Conservation (phyloP, 116 monocot species). For the Phalaenopsis hybrid region DNA sequence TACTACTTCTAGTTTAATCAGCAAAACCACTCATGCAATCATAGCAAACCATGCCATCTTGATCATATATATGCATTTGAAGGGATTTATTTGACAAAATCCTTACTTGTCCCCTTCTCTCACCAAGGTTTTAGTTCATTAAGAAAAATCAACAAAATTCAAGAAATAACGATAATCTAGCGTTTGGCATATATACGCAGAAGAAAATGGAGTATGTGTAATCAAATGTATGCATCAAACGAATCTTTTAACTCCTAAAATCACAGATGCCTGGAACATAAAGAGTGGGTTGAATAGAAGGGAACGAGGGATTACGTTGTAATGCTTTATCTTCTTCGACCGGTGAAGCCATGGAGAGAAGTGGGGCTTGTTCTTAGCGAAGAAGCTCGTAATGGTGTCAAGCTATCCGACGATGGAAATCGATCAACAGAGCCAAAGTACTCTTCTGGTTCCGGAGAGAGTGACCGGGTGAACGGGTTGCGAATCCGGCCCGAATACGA, state of each 20-base stretch:
- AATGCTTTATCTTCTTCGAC: neutral
- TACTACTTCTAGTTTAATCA: neutral
- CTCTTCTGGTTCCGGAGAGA: neutral
- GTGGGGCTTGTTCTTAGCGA: neutral
- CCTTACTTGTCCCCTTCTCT: neutral
- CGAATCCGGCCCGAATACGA: too few species aligned
- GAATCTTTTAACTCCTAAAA: neutral
- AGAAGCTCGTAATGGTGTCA: neutral
- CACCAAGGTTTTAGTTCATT: neutral
- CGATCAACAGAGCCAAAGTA: too few species aligned
- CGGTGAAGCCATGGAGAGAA: neutral
- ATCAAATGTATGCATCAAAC: neutral
- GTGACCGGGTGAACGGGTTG: too few species aligned
- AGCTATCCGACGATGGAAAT: neutral
- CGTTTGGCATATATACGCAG: neutral
- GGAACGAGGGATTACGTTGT: neutral
- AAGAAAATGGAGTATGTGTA: neutral
- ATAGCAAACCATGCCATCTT: neutral
- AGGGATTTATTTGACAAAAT: neutral
- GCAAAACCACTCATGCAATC: neutral
- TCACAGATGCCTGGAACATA: neutral
- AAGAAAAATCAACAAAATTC: neutral
- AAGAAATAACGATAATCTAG: neutral
- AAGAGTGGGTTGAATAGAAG: neutral
- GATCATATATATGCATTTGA: neutral